Percentiles rank a stretch among this genome's conserved stretches.
Evolutionary conservation across 2,329 filamentous ascomycete species (phyloP).

Genomic region (Blastomyces parvus): DNA sequence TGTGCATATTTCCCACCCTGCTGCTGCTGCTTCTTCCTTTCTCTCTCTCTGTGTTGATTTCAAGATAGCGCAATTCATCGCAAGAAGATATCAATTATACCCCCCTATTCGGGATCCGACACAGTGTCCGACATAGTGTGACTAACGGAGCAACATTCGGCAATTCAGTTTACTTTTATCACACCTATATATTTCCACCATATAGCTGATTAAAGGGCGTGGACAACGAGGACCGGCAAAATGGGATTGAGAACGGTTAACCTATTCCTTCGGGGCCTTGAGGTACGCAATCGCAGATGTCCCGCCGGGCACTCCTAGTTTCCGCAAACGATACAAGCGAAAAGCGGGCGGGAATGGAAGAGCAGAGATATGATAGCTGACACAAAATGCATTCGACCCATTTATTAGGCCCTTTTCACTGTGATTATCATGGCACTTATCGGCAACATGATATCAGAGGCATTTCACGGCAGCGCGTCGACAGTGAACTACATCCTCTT

Average conservation of each 20-base stretch:
- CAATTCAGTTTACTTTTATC: constrained; percentile 13
- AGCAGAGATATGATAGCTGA: background rate
- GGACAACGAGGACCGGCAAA: constrained; percentile 13
- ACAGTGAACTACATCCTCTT: constrained; percentile 49
- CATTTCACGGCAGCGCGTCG: constrained; percentile 41
- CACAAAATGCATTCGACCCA: constrained; percentile 8
- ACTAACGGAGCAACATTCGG: background rate
- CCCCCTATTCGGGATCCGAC: background rate
- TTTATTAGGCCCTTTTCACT: constrained; percentile 51
- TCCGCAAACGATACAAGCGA: background rate
- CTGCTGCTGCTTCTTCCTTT: background rate
- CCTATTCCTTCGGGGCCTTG: constrained; percentile 32
- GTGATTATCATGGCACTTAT: constrained; percentile 52
- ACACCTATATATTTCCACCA: background rate
- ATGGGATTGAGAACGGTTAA: constrained; percentile 36
- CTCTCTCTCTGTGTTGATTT: background rate
- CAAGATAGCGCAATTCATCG: background rate
- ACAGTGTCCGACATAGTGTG: background rate
- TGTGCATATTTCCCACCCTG: background rate
- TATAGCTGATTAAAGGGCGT: background rate
- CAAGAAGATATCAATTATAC: background rate
- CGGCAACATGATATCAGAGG: constrained; percentile 52
- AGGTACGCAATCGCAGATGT: constrained; percentile 27
- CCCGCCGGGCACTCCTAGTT: background rate
- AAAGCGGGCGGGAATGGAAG: background rate